A percentile compares a stretch with the other conserved stretches of the same genome.
These are phyloP conservation scores for Lichenothelia convexa DNA, from an alignment of 495 filamentous ascomycete genomes.

Conservation along the genomic window DNA sequence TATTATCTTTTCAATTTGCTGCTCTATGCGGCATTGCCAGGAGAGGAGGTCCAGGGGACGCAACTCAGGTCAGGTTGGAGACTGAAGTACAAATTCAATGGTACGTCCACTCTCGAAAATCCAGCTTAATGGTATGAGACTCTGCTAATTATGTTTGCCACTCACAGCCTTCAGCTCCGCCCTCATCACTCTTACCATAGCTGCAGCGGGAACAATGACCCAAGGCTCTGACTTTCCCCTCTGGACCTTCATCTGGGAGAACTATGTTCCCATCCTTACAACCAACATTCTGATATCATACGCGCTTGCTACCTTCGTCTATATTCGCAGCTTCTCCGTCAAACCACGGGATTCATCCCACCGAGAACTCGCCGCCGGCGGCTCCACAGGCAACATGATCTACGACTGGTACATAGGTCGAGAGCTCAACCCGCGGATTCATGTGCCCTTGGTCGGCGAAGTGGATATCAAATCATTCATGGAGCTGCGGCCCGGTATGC, in stretches of 20 bases:
- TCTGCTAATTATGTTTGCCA: slow-evolving; percentile 4
- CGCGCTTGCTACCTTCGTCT: slow-evolving; percentile 52
- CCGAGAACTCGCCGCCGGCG: slow-evolving; percentile 66
- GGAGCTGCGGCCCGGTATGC: slow-evolving; percentile 79
- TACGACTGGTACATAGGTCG: slow-evolving; percentile 98
- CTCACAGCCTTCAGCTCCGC: slow-evolving; percentile 56
- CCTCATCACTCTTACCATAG: slow-evolving; percentile 44
- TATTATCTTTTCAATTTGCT: slow-evolving; percentile 67
- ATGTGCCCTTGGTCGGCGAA: slow-evolving; percentile 56
- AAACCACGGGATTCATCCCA: slow-evolving; percentile 46
- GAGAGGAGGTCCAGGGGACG: slow-evolving; percentile 49
- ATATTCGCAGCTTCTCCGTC: slow-evolving; percentile 62
- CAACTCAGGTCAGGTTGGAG: slow-evolving; percentile 50
- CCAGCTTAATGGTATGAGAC: slow-evolving; percentile 1
- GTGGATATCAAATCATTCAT: slow-evolving; percentile 84
- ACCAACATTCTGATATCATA: slow-evolving; percentile 61
- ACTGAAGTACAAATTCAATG: slow-evolving; percentile 80
- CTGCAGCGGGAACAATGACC: slow-evolving; percentile 51
- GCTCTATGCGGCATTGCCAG: slow-evolving; percentile 63
- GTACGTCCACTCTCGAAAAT: slow-evolving; percentile 24
- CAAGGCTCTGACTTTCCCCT: slow-evolving; percentile 68
- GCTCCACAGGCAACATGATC: slow-evolving; percentile 64
- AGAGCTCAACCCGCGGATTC: slow-evolving; percentile 83
- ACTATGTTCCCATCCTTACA: slow-evolving; percentile 71
- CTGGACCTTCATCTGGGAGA: slow-evolving; percentile 87